Conservation (phyloP, 208 protist species). For the Crithidia expoeki region DNA sequence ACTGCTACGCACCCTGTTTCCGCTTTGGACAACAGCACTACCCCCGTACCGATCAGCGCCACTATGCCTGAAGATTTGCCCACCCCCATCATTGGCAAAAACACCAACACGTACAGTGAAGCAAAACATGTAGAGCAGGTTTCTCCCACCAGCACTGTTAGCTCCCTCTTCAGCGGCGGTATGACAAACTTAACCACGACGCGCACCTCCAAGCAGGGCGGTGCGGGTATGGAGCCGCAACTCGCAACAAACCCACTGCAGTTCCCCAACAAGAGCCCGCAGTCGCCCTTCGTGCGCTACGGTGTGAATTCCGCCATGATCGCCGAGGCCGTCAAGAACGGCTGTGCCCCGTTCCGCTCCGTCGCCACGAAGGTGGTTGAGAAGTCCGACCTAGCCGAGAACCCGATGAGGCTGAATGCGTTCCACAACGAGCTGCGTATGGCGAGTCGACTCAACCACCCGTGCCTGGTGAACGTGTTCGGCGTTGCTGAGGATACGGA, state of each 20-base stretch:
- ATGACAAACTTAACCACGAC: conserved; percentile 1
- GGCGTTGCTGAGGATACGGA: conserved; percentile 63
- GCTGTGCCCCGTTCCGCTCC: conserved; percentile 37
- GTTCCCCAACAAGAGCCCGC: conserved; percentile 7
- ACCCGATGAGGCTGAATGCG: conserved; percentile 43
- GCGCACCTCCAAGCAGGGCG: conserved; percentile 8
- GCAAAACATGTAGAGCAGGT: conserved; percentile 10
- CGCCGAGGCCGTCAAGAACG: conserved; percentile 17
- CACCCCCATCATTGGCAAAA: no score
- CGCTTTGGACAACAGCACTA: neutral
- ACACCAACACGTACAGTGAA: neutral
- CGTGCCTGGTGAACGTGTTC: conserved; percentile 68
- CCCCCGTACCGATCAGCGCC: neutral
- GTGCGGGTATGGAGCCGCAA: neutral
- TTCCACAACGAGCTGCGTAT: conserved; percentile 77
- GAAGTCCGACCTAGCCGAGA: conserved; percentile 58
- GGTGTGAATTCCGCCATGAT: conserved; percentile 19
- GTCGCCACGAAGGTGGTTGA: conserved; percentile 81
- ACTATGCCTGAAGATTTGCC: neutral
- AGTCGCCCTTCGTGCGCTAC: conserved; percentile 11
- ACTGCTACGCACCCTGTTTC: no score
- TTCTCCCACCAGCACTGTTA: conserved; percentile 14
- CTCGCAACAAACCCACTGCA: conserved; percentile 12
- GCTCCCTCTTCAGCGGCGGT: conserved; percentile 17
- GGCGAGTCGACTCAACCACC: conserved; percentile 62